Conservation (phyloP, 139 green algal genomes). For the Tetratostichococcus sp. region DNA sequence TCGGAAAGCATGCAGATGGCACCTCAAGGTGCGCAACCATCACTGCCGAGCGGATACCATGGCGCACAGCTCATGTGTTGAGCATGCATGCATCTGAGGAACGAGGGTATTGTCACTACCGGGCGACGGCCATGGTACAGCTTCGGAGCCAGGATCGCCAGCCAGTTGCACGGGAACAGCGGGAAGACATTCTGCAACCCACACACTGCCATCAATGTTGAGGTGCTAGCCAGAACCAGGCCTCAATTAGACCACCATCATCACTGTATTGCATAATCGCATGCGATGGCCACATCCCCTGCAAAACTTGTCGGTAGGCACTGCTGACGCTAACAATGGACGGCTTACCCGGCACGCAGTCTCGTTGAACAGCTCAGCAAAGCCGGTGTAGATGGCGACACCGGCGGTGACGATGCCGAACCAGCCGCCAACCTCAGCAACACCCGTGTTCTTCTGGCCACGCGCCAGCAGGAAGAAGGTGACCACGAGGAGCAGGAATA, state of each 20-base stretch:
- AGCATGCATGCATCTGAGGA: too few species aligned
- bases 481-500: slow-evolving; percentile 42
- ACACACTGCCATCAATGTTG: neutral
- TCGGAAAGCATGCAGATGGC: too few species aligned
- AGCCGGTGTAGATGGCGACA: slow-evolving; percentile 55
- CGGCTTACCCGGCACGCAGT: neutral
- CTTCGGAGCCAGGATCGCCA: neutral
- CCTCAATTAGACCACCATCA: too few species aligned
- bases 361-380: slow-evolving; percentile 54
- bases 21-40: too few species aligned
- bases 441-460: slow-evolving; percentile 18
- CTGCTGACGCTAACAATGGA: too few species aligned
- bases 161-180: neutral
- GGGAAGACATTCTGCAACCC: neutral
- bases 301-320: too few species aligned
- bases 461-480: slow-evolving; percentile 62
- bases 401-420: slow-evolving; percentile 51
- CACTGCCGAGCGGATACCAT: too few species aligned
- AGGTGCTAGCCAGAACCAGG: neutral
- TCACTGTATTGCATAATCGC: too few species aligned
- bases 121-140: too few species aligned
- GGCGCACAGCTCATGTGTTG: too few species aligned
- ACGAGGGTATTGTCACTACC: neutral
- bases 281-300: too few species aligned
- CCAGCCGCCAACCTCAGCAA: slow-evolving; percentile 47